Percentiles rank a stretch among this genome's conserved stretches.
Evolutionary conservation across 2,329 filamentous ascomycete species (phyloP).

Genomic region (Samsoniella hepiali): DNA sequence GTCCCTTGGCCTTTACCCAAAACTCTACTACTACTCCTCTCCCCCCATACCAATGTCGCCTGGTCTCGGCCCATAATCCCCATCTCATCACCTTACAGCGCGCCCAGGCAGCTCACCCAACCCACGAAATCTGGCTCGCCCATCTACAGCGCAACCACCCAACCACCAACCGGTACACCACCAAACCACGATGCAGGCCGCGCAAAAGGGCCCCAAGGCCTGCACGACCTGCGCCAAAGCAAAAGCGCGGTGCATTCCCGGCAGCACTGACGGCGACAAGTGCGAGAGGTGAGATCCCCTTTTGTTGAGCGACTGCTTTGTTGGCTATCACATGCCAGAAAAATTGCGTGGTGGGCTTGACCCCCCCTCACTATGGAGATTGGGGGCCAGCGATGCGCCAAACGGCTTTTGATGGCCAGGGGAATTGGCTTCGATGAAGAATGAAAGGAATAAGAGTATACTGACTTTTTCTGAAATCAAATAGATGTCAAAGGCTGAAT

Average conservation of each 20-base stretch:
- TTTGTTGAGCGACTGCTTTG: conserved; percentile 6
- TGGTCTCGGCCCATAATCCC: conserved; percentile 11
- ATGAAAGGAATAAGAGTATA: background rate
- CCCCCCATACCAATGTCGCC: conserved; percentile 9
- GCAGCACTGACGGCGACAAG: conserved; percentile 37
- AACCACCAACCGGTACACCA: background rate
- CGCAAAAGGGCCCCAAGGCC: conserved; percentile 45
- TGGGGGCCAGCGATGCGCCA: background rate
- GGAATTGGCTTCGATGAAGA: background rate
- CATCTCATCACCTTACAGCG: conserved; percentile 7
- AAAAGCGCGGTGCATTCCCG: conserved; percentile 48
- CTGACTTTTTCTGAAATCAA: background rate
- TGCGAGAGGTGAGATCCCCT: conserved; percentile 45
- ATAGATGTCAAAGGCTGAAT: conserved; percentile 46
- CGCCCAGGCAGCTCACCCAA: conserved; percentile 12
- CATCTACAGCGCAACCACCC: background rate
- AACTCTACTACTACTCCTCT: background rate
- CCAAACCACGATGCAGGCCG: conserved; percentile 24
- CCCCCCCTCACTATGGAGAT: background rate
- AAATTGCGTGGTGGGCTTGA: background rate
- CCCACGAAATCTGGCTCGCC: background rate
- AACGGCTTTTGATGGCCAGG: background rate
- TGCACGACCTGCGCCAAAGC: conserved; percentile 51
- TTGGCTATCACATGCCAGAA: conserved; percentile 18
- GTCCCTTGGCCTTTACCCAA: background rate